phyloP scores from a whole-genome alignment of 805 yeast species.

The Candida orba region DNA sequence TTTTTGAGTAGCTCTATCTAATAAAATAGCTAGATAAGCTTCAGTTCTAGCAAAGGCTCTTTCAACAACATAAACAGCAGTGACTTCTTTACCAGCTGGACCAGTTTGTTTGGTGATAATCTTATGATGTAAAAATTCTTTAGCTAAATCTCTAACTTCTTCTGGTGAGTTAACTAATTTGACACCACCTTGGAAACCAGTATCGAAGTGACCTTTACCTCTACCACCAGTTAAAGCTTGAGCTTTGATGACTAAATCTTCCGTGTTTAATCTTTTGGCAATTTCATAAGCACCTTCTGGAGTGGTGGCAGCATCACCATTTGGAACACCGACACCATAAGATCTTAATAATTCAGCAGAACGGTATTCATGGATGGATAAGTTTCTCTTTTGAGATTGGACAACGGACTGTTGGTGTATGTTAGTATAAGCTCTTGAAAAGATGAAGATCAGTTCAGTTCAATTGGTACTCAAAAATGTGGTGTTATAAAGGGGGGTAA shows the following conservation, averaged over 20 bases:
- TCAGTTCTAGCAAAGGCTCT: slow-evolving; percentile 91
- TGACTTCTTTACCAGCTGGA: slow-evolving; percentile 91
- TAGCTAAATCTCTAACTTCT: slow-evolving; percentile 81
- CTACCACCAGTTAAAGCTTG: slow-evolving; percentile 99
- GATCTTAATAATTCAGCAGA: slow-evolving; percentile 76
- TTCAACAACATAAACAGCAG: slow-evolving; percentile 93
- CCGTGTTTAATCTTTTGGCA: slow-evolving; percentile 68
- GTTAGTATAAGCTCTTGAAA: background rate
- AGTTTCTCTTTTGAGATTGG: slow-evolving; percentile 44
- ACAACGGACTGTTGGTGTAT: slow-evolving; percentile 8
- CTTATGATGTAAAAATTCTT: slow-evolving; percentile 86
- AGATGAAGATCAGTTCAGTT: background rate
- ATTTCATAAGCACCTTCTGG: slow-evolving; percentile 81
- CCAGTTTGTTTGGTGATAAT: slow-evolving; percentile 98
- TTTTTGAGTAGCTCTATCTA: slow-evolving; percentile 87
- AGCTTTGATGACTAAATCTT: slow-evolving; percentile 91
- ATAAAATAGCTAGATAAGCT: slow-evolving; percentile 88
- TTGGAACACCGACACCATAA: slow-evolving; percentile 88
- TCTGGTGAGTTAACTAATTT: slow-evolving; percentile 78
- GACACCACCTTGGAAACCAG: slow-evolving; percentile 95
- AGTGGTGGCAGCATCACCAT: slow-evolving; percentile 85
- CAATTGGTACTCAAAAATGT: too few relatives aligned
- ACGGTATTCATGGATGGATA: slow-evolving; percentile 93
- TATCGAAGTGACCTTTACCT: slow-evolving; percentile 97
- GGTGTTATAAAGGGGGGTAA: too few relatives aligned